A percentile compares a stretch with the other conserved stretches of the same genome.
These are phyloP conservation scores for Cryphonectria radicalis DNA, from an alignment of 2,329 filamentous ascomycete genomes.

Conservation along the genomic window DNA sequence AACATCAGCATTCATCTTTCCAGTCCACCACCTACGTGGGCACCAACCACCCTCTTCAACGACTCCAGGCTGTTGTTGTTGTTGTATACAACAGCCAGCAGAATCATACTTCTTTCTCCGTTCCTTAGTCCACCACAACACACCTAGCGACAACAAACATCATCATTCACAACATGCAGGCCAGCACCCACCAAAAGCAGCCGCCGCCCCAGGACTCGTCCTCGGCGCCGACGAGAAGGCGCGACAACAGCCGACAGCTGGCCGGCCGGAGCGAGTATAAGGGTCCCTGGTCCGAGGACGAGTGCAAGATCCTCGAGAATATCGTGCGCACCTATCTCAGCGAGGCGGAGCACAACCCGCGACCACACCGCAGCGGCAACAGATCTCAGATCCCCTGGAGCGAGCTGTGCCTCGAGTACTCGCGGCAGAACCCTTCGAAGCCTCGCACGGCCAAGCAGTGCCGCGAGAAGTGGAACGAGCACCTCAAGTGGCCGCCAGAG, in stretches of 20 bases:
- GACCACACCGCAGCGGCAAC: conserved; percentile 3
- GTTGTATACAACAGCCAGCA: not conserved
- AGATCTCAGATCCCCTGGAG: conserved; percentile 3
- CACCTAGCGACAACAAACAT: not conserved
- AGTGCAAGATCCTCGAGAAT: not conserved
- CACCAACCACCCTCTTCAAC: not conserved
- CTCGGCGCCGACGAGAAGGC: not conserved
- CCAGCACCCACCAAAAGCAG: not conserved
- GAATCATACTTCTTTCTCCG: not conserved
- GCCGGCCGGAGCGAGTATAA: not conserved
- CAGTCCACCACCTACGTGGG: not conserved
- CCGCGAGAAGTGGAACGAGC: conserved; percentile 91
- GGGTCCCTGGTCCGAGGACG: conserved; percentile 10
- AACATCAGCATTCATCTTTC: no score
- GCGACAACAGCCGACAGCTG: not conserved
- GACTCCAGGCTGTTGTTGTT: not conserved
- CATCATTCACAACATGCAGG: not conserved
- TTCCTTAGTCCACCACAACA: not conserved
- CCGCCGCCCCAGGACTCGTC: not conserved
- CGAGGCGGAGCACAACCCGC: not conserved
- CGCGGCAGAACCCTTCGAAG: conserved; percentile 4
- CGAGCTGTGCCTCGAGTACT: conserved; percentile 8
- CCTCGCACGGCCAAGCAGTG: conserved; percentile 76
- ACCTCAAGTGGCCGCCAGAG: conserved; percentile 63
- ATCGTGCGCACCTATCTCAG: not conserved